A percentile compares a stretch with the other conserved stretches of the same genome.
Conservation (phyloP, 345 rosid genomes). For the Gossypium anomalum region DNA sequence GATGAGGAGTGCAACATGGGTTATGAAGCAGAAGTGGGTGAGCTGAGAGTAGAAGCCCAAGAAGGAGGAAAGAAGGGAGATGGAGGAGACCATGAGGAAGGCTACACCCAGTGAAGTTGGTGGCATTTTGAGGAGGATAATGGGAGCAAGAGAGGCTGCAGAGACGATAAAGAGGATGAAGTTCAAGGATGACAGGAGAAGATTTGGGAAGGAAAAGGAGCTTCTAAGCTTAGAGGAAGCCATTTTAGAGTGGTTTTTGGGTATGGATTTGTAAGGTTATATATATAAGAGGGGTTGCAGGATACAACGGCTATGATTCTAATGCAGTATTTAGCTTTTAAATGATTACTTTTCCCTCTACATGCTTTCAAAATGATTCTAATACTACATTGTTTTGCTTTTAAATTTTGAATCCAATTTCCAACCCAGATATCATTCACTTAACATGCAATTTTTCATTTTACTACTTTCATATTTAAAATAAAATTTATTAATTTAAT, state of each 20-base stretch:
- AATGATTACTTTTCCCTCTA: slow-evolving; percentile 8
- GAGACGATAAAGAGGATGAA: slow-evolving; percentile 48
- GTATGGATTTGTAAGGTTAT: slow-evolving; percentile 16
- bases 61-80: slow-evolving; percentile 46
- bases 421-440: not conserved
- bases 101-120: slow-evolving; percentile 59
- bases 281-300: slow-evolving; percentile 15
- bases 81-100: slow-evolving; percentile 38
- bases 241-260: slow-evolving; percentile 17
- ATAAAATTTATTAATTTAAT: too few relatives aligned
- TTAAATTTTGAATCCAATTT: not conserved
- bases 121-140: slow-evolving; percentile 45
- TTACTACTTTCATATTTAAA: too few relatives aligned
- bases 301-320: not conserved
- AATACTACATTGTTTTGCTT: not conserved
- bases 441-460: too few relatives aligned
- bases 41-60: slow-evolving; percentile 46
- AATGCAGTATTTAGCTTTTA: too few relatives aligned
- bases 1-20: slow-evolving; percentile 45
- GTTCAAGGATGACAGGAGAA: slow-evolving; percentile 49
- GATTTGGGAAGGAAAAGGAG: slow-evolving; percentile 50
- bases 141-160: slow-evolving; percentile 43
- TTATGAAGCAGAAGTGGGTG: slow-evolving; percentile 40
- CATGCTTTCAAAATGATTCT: slow-evolving; percentile 16
- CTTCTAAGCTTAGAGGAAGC: slow-evolving; percentile 39